Percentiles rank a stretch among this genome's conserved stretches.
phyloP scores from a whole-genome alignment of 2,329 filamentous ascomycete genomes.

The Curvularia sp. region DNA sequence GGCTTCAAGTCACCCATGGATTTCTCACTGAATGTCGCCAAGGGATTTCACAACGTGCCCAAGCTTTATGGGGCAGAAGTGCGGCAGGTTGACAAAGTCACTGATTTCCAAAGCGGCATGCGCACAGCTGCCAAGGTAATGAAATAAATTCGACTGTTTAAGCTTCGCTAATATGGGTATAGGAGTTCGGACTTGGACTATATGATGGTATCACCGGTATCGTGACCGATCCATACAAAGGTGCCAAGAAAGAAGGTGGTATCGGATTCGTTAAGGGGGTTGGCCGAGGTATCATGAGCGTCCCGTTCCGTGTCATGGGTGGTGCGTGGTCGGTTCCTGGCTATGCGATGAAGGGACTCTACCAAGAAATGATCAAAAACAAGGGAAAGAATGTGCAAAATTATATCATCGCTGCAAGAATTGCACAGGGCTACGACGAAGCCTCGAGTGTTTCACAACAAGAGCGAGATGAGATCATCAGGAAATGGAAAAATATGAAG shows the following conservation, averaged over 20 bases:
- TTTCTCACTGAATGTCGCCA: conserved; percentile 80
- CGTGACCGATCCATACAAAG: conserved; percentile 77
- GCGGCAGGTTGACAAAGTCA: conserved; percentile 78
- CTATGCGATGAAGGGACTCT: conserved; percentile 82
- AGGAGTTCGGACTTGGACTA: conserved; percentile 77
- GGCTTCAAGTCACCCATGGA: conserved; percentile 83
- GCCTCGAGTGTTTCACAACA: conserved; percentile 60
- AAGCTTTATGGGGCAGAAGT: conserved; percentile 85
- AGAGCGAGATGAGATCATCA: conserved; percentile 70
- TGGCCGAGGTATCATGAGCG: conserved; percentile 81
- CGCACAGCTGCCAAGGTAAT: conserved; percentile 73
- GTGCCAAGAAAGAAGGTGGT: conserved; percentile 68
- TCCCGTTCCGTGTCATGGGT: conserved; percentile 82
- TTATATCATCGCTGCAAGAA: conserved; percentile 79
- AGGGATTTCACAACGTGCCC: conserved; percentile 88
- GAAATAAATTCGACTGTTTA: neutral
- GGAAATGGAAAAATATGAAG: conserved; percentile 68
- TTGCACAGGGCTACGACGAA: conserved; percentile 76
- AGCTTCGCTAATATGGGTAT: conserved; percentile 13
- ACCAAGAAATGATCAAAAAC: conserved; percentile 75
- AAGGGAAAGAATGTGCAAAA: conserved; percentile 76
- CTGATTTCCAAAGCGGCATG: conserved; percentile 76
- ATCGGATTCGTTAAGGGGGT: conserved; percentile 79
- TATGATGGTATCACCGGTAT: conserved; percentile 84
- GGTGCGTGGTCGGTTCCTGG: conserved; percentile 71